Conservation (phyloP, 352 stramenopile species). For the Aphanomyces stellatus region DNA sequence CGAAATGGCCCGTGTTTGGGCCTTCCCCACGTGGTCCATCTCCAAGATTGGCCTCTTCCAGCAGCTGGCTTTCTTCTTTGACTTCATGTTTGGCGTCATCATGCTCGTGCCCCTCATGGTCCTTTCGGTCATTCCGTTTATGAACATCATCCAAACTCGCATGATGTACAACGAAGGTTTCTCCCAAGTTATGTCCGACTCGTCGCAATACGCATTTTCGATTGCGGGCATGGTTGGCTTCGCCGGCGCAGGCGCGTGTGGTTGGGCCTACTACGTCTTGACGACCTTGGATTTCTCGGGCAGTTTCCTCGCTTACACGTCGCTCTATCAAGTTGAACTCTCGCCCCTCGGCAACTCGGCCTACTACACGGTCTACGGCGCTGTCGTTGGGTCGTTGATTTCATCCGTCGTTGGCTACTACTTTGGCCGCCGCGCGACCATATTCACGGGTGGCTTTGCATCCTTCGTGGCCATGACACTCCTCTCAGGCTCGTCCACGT, state of each 20-base stretch:
- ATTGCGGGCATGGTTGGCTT: constrained; percentile 58
- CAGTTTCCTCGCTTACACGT: constrained; percentile 59
- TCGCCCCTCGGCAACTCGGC: constrained; percentile 41
- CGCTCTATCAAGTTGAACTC: constrained; percentile 38
- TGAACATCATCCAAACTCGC: constrained; percentile 73
- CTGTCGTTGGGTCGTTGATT: constrained; percentile 42
- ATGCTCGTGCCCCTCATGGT: constrained; percentile 60
- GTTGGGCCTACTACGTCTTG: constrained; percentile 59
- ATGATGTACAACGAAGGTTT: constrained; percentile 86
- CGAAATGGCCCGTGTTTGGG: constrained; percentile 65
- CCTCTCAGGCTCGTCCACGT: constrained; percentile 33
- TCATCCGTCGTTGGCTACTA: constrained; percentile 48
- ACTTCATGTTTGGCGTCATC: constrained; percentile 59
- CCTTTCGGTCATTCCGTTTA: constrained; percentile 61
- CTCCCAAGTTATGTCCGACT: constrained; percentile 68
- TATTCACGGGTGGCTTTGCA: constrained; percentile 51
- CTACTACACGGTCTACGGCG: constrained; percentile 46
- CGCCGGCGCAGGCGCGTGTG: constrained; percentile 44
- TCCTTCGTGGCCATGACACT: constrained; percentile 57
- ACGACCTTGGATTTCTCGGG: constrained; percentile 52
- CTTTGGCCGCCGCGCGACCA: constrained; percentile 47
- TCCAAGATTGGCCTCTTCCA: constrained; percentile 44
- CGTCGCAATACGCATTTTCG: constrained; percentile 69
- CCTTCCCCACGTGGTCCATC: constrained; percentile 49
- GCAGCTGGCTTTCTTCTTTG: constrained; percentile 70